Evolutionary conservation across 352 stramenopile species (phyloP).

Genomic region (Globisporangium barbulae): DNA sequence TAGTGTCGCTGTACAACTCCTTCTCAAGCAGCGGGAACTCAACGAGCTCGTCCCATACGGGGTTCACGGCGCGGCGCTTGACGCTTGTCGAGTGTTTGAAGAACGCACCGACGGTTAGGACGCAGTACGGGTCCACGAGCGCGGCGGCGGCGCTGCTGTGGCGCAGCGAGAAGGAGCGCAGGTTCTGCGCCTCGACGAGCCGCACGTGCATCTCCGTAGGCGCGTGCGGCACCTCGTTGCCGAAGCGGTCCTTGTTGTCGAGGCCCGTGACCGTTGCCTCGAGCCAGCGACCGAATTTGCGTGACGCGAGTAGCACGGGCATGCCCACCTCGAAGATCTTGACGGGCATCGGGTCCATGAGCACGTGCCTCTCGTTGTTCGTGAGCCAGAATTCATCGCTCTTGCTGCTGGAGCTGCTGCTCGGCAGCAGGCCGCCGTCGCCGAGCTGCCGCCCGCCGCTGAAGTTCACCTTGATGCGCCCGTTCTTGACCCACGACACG

Average conservation of each 20-base stretch:
- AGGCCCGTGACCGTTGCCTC: slow-evolving; percentile 38
- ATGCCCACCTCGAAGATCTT: slow-evolving; percentile 47
- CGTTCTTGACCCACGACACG: slow-evolving; percentile 54
- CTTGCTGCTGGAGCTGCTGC: slow-evolving; percentile 6
- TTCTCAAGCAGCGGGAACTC: slow-evolving; percentile 24
- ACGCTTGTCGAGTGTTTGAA: slow-evolving; percentile 42
- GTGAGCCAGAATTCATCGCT: slow-evolving; percentile 43
- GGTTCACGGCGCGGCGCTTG: slow-evolving; percentile 34
- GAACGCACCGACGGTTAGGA: slow-evolving; percentile 28
- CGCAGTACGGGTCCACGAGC: slow-evolving; percentile 53
- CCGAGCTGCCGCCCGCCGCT: slow-evolving; percentile 36
- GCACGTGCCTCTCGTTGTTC: slow-evolving; percentile 34
- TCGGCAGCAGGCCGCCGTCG: not conserved
- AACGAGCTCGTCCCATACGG: slow-evolving; percentile 37
- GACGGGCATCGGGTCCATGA: slow-evolving; percentile 48
- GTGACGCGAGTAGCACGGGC: slow-evolving; percentile 46
- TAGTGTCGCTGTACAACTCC: slow-evolving; percentile 17
- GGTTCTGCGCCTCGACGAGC: slow-evolving; percentile 48
- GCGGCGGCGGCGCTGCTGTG: slow-evolving; percentile 18
- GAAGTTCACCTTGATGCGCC: slow-evolving; percentile 59
- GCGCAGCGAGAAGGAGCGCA: slow-evolving; percentile 28
- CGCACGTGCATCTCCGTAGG: slow-evolving; percentile 59
- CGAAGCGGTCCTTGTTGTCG: slow-evolving; percentile 42
- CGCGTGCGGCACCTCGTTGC: slow-evolving; percentile 25
- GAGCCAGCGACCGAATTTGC: slow-evolving; percentile 47